Base-by-base conservation (phyloP, 1,284 basidiomycete genomes). In the Puccinia hordei region DNA sequence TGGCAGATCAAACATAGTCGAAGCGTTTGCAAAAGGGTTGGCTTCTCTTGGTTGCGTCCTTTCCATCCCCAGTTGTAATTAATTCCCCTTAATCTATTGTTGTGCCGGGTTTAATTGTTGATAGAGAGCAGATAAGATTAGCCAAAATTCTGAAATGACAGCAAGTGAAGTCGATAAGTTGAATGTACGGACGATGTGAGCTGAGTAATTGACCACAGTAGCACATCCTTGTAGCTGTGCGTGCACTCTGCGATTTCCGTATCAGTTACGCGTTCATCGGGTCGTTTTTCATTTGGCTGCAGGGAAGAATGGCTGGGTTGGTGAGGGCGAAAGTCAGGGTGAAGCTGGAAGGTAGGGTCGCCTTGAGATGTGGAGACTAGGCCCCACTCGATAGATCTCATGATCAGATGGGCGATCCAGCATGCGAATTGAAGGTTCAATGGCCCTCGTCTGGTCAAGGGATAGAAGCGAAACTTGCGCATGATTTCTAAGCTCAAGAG, bases 61-160 rank as follows among this genome's bases (percentile, higher is more conserved):
- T 61, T 71, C 76, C 66, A 53, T 44, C 76, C 76, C 76, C 76
- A 78, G 13, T n/a, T 38, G 41, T 78, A 78, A 38, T 71, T 35
- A 33, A 78, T 51, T 38, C 76, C 76, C 12, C 76, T 61, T n/a
- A 51, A 49, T 0, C 73, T 75, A n/a, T 13, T 27, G 17, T 10
- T 61, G 17, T 24, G 2, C 24, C 4, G 49, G 9, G 17, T 22
- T 33, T n/a, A 2, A 24, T 49, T 24, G 8, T 13, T 30, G 6
- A 22, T n/a, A 19, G 66, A n/a, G 13, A 69, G 38, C 24, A n/a
- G 46, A 30, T 3, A 38, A 38, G 61, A 12, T 66, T 24, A 17
- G 44, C 22, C 44, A 27, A 51, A 4, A 33, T 3, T 30, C 35
- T 1, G 59, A 73, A 38, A 44, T 38, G 24, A 35, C 5, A 46